Conservation (phyloP, 768 basidiomycete species). For the Mycena olivaceomarginata region DNA sequence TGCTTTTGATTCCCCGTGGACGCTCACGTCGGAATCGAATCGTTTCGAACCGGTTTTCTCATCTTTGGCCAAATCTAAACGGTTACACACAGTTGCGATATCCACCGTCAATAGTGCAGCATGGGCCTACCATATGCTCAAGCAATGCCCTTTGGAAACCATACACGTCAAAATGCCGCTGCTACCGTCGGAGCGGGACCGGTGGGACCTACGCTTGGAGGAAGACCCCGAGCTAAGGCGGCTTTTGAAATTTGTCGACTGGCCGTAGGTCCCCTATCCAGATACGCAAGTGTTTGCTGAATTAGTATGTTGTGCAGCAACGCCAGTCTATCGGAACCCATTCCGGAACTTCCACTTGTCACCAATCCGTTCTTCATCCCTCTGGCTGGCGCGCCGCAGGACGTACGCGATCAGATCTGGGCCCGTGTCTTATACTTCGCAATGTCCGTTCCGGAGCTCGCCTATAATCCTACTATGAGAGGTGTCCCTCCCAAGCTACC, state of each 20-base stretch:
- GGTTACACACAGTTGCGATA: neutral
- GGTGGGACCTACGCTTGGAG: too few relatives aligned
- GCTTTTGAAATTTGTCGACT: neutral
- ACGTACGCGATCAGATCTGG: slow-evolving; percentile 11
- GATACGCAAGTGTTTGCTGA: neutral
- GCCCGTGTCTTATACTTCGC: slow-evolving; percentile 28
- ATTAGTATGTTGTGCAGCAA: neutral
- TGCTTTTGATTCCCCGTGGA: neutral
- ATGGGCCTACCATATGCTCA: neutral
- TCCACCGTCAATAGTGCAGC: neutral
- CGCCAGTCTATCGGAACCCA: too few relatives aligned
- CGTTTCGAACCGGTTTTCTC: too few relatives aligned
- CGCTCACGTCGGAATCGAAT: too few relatives aligned
- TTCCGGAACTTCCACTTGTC: neutral
- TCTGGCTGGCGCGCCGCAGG: neutral
- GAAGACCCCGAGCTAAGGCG: too few relatives aligned
- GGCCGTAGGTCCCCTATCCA: neutral
- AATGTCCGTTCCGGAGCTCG: slow-evolving; percentile 13
- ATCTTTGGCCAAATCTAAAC: too few relatives aligned
- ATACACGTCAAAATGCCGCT: neutral
- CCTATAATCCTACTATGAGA: neutral
- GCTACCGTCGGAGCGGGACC: too few relatives aligned
- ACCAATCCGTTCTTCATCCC: slow-evolving; percentile 19
- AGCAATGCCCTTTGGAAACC: neutral
- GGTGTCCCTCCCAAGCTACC: neutral